phyloP scores from a whole-genome alignment of 495 filamentous ascomycete genomes.

The Lasiosphaeria ovina region DNA sequence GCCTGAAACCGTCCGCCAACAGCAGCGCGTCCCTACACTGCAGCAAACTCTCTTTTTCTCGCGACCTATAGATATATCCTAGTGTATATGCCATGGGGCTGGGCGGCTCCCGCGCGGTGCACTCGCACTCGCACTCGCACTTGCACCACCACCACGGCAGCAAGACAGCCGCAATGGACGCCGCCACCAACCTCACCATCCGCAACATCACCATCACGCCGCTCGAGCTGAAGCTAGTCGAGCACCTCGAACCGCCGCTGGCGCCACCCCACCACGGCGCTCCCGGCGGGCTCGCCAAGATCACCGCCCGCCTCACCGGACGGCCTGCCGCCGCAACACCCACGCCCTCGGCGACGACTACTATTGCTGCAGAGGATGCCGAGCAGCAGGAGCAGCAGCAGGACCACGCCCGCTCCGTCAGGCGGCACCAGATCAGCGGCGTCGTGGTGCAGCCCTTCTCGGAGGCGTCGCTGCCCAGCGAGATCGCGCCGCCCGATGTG shows the following conservation, averaged over 20 bases:
- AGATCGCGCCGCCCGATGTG: conserved; percentile 36
- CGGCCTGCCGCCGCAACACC: conserved; percentile 30
- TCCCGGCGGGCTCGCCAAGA: conserved; percentile 44
- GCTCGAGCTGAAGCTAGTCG: conserved; percentile 69
- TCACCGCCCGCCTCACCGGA: conserved; percentile 53
- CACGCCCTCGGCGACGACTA: conserved; percentile 20
- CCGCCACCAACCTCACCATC: conserved; percentile 76
- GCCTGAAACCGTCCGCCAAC: neutral
- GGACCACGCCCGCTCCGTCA: neutral
- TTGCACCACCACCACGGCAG: neutral
- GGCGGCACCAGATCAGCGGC: conserved; percentile 29
- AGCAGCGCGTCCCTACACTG: neutral
- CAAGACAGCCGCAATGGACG: conserved; percentile 27
- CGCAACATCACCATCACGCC: conserved; percentile 81
- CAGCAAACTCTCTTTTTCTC: neutral
- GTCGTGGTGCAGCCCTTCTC: conserved; percentile 40
- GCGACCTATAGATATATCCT: no score
- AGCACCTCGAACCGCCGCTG: conserved; percentile 61
- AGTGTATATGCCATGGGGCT: neutral
- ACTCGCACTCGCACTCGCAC: neutral
- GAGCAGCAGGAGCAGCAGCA: conserved; percentile 1
- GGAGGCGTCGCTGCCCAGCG: conserved; percentile 23
- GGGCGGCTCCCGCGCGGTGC: neutral
- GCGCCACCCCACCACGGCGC: conserved; percentile 12
- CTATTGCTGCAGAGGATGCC: conserved; percentile 6